Conservation (phyloP, 495 filamentous ascomycete genomes). For the Collariella sp. region DNA sequence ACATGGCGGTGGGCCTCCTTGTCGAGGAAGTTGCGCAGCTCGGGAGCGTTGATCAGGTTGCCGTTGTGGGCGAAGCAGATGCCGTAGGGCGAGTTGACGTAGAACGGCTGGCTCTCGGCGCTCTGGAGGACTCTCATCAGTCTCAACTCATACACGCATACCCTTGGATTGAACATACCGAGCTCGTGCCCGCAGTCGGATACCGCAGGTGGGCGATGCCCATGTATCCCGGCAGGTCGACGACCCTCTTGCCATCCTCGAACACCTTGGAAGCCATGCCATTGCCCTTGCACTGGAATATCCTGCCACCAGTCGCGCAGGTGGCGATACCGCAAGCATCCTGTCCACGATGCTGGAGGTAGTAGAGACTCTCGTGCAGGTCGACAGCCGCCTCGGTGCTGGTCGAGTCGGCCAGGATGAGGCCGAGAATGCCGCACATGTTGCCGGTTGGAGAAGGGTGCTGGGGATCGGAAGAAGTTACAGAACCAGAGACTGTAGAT, state of each 20-base stretch:
- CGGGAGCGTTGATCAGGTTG: constrained; percentile 88
- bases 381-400: constrained; percentile 44
- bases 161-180: constrained; percentile 27
- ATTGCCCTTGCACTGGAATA: constrained; percentile 87
- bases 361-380: constrained; percentile 82
- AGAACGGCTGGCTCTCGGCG: constrained; percentile 80
- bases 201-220: constrained; percentile 85
- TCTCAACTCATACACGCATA: not conserved
- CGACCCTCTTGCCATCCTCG: constrained; percentile 62
- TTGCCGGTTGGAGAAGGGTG: constrained; percentile 12
- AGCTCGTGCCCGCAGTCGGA: constrained; percentile 82
- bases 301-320: constrained; percentile 66
- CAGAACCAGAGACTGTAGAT: no score
- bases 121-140: constrained; percentile 29
- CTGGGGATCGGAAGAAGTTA: no score
- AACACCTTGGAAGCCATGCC: constrained; percentile 86
- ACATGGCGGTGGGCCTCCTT: constrained; percentile 87
- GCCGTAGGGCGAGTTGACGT: constrained; percentile 87
- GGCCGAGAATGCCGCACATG: constrained; percentile 84
- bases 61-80: constrained; percentile 60
- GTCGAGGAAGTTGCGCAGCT: constrained; percentile 71
- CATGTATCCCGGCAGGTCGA: constrained; percentile 81
- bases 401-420: constrained; percentile 56
- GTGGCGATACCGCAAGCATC: constrained; percentile 87
- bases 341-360: constrained; percentile 75